Evolutionary conservation across 768 basidiomycete species (phyloP), one percentile per base, ranked within the genome.

Genomic region (Goffeauzyma gilvescens): DNA sequence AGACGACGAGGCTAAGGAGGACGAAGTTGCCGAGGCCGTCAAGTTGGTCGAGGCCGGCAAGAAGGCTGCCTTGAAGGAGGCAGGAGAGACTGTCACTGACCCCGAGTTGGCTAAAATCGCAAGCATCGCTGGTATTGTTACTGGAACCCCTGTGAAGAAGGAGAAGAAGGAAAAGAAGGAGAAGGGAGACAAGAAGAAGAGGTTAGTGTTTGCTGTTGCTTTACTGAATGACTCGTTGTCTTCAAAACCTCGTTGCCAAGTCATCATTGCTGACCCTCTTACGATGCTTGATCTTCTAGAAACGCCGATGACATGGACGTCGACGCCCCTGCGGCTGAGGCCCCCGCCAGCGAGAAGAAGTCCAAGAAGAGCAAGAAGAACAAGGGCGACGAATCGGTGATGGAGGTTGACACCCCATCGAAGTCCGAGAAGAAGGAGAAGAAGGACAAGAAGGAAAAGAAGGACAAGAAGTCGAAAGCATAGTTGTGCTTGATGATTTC

Each of bases 1-100:
- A 2, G 73, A 75, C 2, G 76, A 75, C 0, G 73, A 74, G 2
- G 70, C 71, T 5, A 73, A 73, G 15, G 71, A 70, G 14, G 69
- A 68, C 18, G n/a, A 21, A 27, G 4, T 14, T 6, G 3, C 14
- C 23, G 42, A 57, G 54, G 61, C 61, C 21, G 59, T 59, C 32
- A 50, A 51, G 35, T 55, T 60, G 43, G 56, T 63, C 9, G 59
- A 52, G 38, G 49, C 50, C 33, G 59, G 59, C 28, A 54, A 63
- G 42, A 42, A 42, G 25, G 46, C 46, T 20, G 55, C 52, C 24
- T 43, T 49, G 21, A 28, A 41, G 25, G 35, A 31, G 12, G 21
- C 27, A 14, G 44, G 41, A 37, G 32, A 26, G 5, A 25, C 14
- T 10, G 49, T 54, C 7, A 22, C 55, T n/a, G 59, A 63, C 40